Evolutionary conservation across 1,139 yeast genomes (phyloP).

Genomic region (Nakaseomyces nivariensis): DNA sequence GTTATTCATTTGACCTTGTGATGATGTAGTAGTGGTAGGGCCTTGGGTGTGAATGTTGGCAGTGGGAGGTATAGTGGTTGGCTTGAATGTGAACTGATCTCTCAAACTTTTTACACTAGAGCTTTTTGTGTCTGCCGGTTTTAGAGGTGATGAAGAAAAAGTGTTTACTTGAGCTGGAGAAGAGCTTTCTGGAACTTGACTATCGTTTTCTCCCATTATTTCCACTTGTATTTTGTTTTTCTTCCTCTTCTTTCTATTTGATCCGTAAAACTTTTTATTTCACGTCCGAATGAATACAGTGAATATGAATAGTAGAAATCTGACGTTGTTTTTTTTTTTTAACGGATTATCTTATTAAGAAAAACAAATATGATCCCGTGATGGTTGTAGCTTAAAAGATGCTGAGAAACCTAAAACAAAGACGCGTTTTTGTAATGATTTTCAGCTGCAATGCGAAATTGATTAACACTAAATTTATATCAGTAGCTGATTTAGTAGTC

Average conservation of each 20-base stretch:
- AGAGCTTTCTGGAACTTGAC: conserved; percentile 42
- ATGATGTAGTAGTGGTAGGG: not conserved
- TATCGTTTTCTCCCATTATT: conserved; percentile 5
- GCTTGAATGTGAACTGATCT: conserved; percentile 23
- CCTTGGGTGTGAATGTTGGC: not conserved
- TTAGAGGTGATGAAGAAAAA: conserved; percentile 25
- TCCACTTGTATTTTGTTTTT: not conserved
- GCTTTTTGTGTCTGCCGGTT: conserved; percentile 5
- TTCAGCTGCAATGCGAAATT: too few species aligned
- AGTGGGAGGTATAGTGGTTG: conserved; percentile 8
- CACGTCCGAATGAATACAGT: too few species aligned
- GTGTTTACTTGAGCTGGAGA: conserved; percentile 24
- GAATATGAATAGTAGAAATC: too few species aligned
- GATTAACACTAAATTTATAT: too few species aligned
- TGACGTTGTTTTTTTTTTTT: too few species aligned
- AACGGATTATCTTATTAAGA: too few species aligned
- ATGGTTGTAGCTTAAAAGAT: too few species aligned
- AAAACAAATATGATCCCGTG: too few species aligned
- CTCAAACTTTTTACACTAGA: conserved; percentile 9
- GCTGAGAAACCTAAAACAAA: too few species aligned
- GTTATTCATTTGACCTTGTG: not conserved
- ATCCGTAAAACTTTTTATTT: too few species aligned
- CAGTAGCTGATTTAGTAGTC: too few species aligned
- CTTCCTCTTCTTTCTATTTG: not conserved
- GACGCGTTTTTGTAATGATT: too few species aligned